A percentile compares a stretch with the other conserved stretches of the same genome.
phyloP scores from a whole-genome alignment of 345 rosid species.

The Conringia planisiliqua region DNA sequence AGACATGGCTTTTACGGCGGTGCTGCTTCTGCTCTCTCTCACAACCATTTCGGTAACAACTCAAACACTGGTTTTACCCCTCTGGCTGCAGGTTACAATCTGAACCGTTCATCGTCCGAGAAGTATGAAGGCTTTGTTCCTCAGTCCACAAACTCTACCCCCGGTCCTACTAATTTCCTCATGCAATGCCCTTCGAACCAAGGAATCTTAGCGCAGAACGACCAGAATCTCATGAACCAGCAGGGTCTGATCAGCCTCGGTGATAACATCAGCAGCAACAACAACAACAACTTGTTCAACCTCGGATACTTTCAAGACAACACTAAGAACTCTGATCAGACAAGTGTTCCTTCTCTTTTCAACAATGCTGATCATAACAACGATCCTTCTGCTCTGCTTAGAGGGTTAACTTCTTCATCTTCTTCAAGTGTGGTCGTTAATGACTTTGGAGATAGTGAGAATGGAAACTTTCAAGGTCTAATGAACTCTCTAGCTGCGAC shows the following conservation, averaged over 20 bases:
- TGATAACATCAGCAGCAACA: conserved; percentile 20
- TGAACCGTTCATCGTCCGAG: conserved; percentile 28
- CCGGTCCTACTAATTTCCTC: conserved; percentile 34
- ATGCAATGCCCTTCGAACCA: conserved; percentile 46
- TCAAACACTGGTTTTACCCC: conserved; percentile 15
- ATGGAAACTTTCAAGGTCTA: conserved; percentile 58
- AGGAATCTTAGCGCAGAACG: conserved; percentile 25
- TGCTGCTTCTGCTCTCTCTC: conserved; percentile 32
- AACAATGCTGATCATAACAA: conserved; percentile 53
- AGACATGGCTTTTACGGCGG: conserved; percentile 49
- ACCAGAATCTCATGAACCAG: conserved; percentile 30
- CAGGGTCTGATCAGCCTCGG: conserved; percentile 24
- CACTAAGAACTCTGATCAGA: conserved; percentile 23
- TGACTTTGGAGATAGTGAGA: conserved; percentile 35
- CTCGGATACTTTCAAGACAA: conserved; percentile 52
- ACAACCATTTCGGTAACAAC: conserved; percentile 13
- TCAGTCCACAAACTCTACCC: conserved; percentile 34
- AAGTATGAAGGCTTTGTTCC: conserved; percentile 43
- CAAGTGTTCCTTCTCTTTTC: conserved; percentile 65
- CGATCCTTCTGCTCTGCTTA: conserved; percentile 45
- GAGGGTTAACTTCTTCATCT: conserved; percentile 55
- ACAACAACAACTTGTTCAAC: conserved; percentile 36
- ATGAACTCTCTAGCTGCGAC: conserved; percentile 52
- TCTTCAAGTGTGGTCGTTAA: conserved; percentile 25
- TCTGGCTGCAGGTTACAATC: conserved; percentile 29